Evolutionary conservation across 768 basidiomycete genomes (phyloP).

Genomic region (Panellus pusillus): DNA sequence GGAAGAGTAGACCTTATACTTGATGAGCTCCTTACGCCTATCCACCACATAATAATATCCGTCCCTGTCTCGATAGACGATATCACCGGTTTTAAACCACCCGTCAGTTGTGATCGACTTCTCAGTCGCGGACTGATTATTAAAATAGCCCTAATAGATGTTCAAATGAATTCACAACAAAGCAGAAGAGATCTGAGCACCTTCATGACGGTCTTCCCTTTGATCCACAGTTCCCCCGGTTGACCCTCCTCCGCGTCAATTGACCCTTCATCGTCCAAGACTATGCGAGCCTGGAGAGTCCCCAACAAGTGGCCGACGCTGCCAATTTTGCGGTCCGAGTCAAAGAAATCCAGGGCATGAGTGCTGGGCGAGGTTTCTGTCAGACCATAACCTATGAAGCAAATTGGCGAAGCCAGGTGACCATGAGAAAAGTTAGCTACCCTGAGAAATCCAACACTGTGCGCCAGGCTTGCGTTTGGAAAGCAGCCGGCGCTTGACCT

Average conservation of each 20-base stretch:
- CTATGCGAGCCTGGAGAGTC: conserved; percentile 59
- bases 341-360: conserved; percentile 40
- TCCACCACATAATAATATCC: conserved; percentile 56
- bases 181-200: conserved; percentile 17
- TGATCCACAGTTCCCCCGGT: conserved; percentile 60
- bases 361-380: conserved; percentile 64
- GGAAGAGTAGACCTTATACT: conserved; percentile 30
- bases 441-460: no score
- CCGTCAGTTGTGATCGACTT: conserved; percentile 50
- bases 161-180: not conserved
- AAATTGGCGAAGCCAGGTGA: no score
- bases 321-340: conserved; percentile 42
- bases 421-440: no score
- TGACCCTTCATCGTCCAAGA: conserved; percentile 46
- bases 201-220: conserved; percentile 59
- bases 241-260: conserved; percentile 29
- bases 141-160: conserved; percentile 42
- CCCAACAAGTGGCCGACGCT: conserved; percentile 58
- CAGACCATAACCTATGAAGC: conserved; percentile 50
- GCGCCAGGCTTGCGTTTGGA: no score
- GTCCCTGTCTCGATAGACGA: conserved; percentile 45
- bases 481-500: not conserved
- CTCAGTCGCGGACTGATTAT: conserved; percentile 49
- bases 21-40: conserved; percentile 39
- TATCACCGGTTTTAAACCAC: conserved; percentile 69